Base-by-base conservation (phyloP, 305 asterid species). In the Andrographis paniculata region DNA sequence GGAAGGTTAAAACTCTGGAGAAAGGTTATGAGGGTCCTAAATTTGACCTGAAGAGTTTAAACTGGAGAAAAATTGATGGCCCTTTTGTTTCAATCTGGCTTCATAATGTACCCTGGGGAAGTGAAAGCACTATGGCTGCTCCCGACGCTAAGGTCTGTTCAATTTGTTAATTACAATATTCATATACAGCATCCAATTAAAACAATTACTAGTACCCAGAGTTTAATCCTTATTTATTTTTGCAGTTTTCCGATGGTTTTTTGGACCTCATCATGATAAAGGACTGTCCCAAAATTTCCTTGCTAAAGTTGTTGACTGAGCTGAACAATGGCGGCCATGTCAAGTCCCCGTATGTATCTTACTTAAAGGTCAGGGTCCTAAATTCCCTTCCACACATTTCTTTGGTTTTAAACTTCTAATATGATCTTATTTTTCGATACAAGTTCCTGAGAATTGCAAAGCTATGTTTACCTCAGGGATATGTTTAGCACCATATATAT, bases 61-160 rank as follows among this genome's bases (percentile, higher is more conserved):
- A 71, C 42, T 87, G 97, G 95, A 75, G 84, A 45, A 80, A 75
- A 73, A 62, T 91, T 38, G 76, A 80, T 27, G 99, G 99, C 10
- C 99, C 96, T 51, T 91, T 91, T 58, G 64, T 83, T 65, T 83
- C 95, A 1, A 52, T 91, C 57, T 91, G 99, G 99, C 96, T 91
- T 64, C 96, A 91, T 64, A 91, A 91, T 59, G 99, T 87, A 45
- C 94, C 94, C 5, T 87, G 96, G 99, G 99, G 94, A 59, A 60
- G 77, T 58, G 95, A 91, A 83, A 68, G 72, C 60, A 70, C 87
- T 45, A 71, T 73, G 86, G 95, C 99, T 10, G 99, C 99, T 30
- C 99, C 99, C 50, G 73, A 83, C 73, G 96, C 96, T 24, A 67
- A 86, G 94, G 99, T 82, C 61, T 42, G 24, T 70, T 58, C 52